Conservation (phyloP, 2,329 filamentous ascomycete genomes). For the Fusarium xylarioides region DNA sequence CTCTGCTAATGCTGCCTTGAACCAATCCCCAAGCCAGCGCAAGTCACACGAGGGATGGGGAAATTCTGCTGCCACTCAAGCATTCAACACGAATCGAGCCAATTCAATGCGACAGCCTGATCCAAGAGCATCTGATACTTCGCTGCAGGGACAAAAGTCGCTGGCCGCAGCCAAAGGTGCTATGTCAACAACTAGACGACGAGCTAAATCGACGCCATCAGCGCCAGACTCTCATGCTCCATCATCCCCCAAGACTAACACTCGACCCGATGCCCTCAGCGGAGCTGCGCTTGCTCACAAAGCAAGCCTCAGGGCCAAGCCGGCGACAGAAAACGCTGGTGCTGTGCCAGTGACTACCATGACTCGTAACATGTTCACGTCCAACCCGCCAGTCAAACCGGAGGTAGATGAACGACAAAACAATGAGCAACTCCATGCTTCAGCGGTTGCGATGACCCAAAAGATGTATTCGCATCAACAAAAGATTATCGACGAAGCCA, state of each 20-base stretch:
- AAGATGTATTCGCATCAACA: slow-evolving; percentile 82
- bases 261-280: slow-evolving; percentile 73
- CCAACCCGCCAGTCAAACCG: slow-evolving; percentile 73
- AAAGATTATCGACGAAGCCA: slow-evolving; percentile 63
- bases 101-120: slow-evolving; percentile 41
- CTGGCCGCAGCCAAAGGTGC: slow-evolving; percentile 80
- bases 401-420: slow-evolving; percentile 79
- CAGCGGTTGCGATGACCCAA: slow-evolving; percentile 88
- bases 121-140: slow-evolving; percentile 44
- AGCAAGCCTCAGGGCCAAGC: slow-evolving; percentile 55
- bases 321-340: slow-evolving; percentile 67
- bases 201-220: slow-evolving; percentile 71
- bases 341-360: slow-evolving; percentile 75
- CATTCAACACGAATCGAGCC: slow-evolving; percentile 57
- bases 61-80: slow-evolving; percentile 75
- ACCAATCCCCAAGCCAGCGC: slow-evolving; percentile 28
- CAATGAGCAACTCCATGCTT: slow-evolving; percentile 78
- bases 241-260: slow-evolving; percentile 48
- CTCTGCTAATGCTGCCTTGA: slow-evolving; percentile 48
- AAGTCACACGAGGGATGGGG: slow-evolving; percentile 58
- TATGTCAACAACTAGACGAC: slow-evolving; percentile 68
- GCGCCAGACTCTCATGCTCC: slow-evolving; percentile 34
- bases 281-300: slow-evolving; percentile 76
- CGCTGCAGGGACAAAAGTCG: slow-evolving; percentile 69
- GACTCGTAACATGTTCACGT: slow-evolving; percentile 79